phyloP scores from a whole-genome alignment of 805 yeast species.

The Blastobotrys mokoenaii region DNA sequence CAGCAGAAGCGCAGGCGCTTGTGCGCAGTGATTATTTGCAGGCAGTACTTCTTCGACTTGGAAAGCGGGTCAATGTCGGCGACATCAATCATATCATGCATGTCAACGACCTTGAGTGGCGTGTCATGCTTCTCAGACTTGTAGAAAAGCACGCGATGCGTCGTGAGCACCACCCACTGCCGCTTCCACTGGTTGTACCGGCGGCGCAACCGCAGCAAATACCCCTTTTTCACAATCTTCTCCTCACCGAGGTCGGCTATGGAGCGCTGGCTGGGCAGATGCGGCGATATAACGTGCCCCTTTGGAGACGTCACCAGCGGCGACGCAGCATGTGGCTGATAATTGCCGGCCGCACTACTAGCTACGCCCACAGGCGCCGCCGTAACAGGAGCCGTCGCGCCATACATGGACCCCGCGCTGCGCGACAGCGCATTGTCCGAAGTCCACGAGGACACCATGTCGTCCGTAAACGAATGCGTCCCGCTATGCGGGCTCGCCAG shows the following conservation, averaged over 20 bases:
- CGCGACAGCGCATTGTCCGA: background rate
- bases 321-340: background rate
- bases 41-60: constrained; percentile 36
- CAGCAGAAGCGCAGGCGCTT: constrained; percentile 40
- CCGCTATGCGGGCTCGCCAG: background rate
- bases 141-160: constrained; percentile 34
- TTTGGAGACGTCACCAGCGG: background rate
- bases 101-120: constrained; percentile 8
- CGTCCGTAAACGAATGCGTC: background rate
- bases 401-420: background rate
- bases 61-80: constrained; percentile 44
- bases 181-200: constrained; percentile 42
- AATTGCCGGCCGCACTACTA: background rate
- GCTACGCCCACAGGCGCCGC: background rate
- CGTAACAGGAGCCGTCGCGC: background rate
- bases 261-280: background rate
- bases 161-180: constrained; percentile 38
- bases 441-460: no score
- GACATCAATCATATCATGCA: constrained; percentile 22
- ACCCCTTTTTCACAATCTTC: constrained; percentile 35
- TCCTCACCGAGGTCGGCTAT: constrained; percentile 20
- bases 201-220: constrained; percentile 33
- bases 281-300: no score
- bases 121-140: constrained; percentile 25
- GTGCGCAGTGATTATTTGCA: constrained; percentile 39